Base-by-base conservation (phyloP, 805 yeast species). In the Candida stauntonica region DNA sequence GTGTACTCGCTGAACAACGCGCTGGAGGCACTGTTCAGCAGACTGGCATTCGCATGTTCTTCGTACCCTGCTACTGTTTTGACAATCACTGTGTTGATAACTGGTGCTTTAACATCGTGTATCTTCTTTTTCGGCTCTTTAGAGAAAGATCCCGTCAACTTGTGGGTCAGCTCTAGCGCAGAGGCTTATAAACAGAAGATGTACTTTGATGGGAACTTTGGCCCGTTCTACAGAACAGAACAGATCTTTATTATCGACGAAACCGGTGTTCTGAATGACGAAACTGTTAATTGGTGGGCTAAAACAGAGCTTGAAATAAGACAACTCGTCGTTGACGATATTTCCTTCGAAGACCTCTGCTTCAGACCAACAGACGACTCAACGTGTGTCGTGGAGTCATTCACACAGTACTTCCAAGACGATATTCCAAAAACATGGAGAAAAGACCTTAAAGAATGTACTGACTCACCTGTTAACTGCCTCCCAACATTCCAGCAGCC, bases 401-500 rank as follows among this genome's bases (percentile, higher is more conserved):
- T 86, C 44, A 81, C 96, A 0, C 96, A 88, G 55, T 91, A 89
- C 56, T 89, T 87, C 57, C 71, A 71, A 23, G 94, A 93, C 1
- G 72, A 75, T 31, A 60, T 82, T 4, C 74, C 75, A 27, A 51
- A 49, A 1, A 63, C 64, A 17, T 91, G 95, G 95, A 55, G 66
- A 29, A 46, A 54, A 2, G 64, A 72, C 37, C 55, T 91, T 9
- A 52, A 66, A 37, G 55, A 61, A 4, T 91, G 99, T 57, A 71
- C 93, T 0, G 67, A 72, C 15, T 75, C 86, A 1, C 98, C 98
- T 0, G 97, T 91, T 2, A 81, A 76, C 46, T 91, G 99, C 56
- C 64, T 91, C 28, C 98, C 99, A 0, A 62, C 80, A 0, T 91
- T 89, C 61, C 95, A 86, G 54, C 97, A 88, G 57, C 98, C 98